Conservation (phyloP, 2,329 filamentous ascomycete species). For the Lizonia empirigonia region DNA sequence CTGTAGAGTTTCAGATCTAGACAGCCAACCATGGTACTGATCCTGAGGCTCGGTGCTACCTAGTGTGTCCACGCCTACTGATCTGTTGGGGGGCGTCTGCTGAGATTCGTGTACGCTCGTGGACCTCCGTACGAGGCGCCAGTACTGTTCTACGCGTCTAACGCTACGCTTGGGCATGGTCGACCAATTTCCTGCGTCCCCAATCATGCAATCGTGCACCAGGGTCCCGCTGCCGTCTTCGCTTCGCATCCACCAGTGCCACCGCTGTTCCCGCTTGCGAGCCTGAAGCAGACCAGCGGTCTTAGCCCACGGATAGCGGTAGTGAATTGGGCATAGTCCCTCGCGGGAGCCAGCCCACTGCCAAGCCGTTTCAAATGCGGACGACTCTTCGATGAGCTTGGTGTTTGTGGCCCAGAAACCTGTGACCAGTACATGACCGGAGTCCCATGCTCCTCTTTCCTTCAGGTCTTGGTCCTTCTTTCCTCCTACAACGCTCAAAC, state of each 20-base stretch:
- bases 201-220: slow-evolving; percentile 30
- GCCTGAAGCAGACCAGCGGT: slow-evolving; percentile 31
- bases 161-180: not conserved
- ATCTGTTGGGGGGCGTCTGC: slow-evolving; percentile 15
- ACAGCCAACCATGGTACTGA: slow-evolving; percentile 22
- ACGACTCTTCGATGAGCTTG: slow-evolving; percentile 42
- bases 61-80: slow-evolving; percentile 6
- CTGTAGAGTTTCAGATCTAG: slow-evolving; percentile 25
- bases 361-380: slow-evolving; percentile 48
- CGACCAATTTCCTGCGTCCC: slow-evolving; percentile 24
- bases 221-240: slow-evolving; percentile 8
- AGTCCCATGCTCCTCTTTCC: slow-evolving; percentile 21
- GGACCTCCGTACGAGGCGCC: slow-evolving; percentile 11
- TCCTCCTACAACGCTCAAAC: slow-evolving; percentile 21
- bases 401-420: slow-evolving; percentile 30
- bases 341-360: slow-evolving; percentile 35
- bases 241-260: slow-evolving; percentile 12
- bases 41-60: slow-evolving; percentile 7
- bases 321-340: slow-evolving; percentile 32
- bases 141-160: slow-evolving; percentile 10
- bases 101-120: slow-evolving; percentile 11
- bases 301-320: slow-evolving; percentile 31
- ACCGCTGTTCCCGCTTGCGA: slow-evolving; percentile 14
- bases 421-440: slow-evolving; percentile 40
- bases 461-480: slow-evolving; percentile 28